Evolutionary conservation across 805 yeast species (phyloP), one percentile per base, ranked within the genome.

Genomic region (Candida adriatica): DNA sequence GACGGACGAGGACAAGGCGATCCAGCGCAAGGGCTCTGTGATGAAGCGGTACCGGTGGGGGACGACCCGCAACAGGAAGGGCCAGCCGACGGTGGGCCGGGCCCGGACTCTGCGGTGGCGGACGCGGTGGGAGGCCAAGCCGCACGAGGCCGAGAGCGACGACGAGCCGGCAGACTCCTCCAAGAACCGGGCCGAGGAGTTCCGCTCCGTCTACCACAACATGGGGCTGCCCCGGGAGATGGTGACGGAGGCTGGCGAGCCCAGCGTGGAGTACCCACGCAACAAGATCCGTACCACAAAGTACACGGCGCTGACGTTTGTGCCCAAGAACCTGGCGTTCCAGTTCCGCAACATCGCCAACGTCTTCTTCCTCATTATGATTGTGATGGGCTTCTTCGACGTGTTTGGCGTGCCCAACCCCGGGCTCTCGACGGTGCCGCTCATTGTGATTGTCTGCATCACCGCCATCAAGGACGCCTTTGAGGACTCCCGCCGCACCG

Each of bases 271-370:
- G n/a, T 90, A 82, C 51, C 76, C 94, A 8, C 70, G 96, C 48
- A 90, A 90, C 64, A 88, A 92, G 56, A 85, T 92, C 45, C 75
- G 96, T 62, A 87, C 97, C 0, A 86, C 98, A 4, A 88, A 87
- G 60, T 92, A 90, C 59, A 90, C 97, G 2, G 96, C 97, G 4
- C 52, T 90, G 25, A 66, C 87, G 8, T 90, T 90, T 51, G 46
- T 90, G 15, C 97, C 97, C 6, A 87, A 87, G 55, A 86, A 90
- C 56, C 56, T 90, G 27, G 58, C 61, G 28, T 68, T 72, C 42
- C 97, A 90, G 60, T 88, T 87, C 56, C 75, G 71, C 44, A 90
- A 88, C 53, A 73, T 87, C 39, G 98, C 98, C 23, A 92, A 92
- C 58, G 64, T 85, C 30, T 90, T 87, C 62, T 90, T 90, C 68